Evolutionary conservation across 2,329 filamentous ascomycete genomes (phyloP), one percentile per base, ranked within the genome.

Genomic region (Pseudonectria foliicola): DNA sequence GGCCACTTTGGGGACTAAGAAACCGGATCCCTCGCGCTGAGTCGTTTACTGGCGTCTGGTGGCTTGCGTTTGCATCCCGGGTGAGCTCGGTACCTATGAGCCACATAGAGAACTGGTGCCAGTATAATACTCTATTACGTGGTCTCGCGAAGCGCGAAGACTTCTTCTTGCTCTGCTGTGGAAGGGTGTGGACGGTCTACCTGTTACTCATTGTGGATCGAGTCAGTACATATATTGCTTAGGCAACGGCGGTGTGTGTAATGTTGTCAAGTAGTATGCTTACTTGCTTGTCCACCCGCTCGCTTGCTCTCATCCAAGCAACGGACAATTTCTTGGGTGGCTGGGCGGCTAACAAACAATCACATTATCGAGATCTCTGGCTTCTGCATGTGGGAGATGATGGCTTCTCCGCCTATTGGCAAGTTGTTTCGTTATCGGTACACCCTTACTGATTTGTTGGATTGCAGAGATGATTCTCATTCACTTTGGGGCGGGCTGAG

Each of bases 281-380:
- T n/a, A n/a, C n/a, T n/a, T n/a, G n/a, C n/a, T n/a, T n/a, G n/a
- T n/a, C n/a, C n/a, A n/a, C n/a, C n/a, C n/a, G n/a, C 42, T 49
- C 35, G 31, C 27, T 44, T 29, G 26, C 30, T 33, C 32, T 35
- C 18, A 27, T 18, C 11, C 13, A 27, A 42, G 18, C 27, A 30
- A 44, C 44, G 48, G 40, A 38, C 32, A 23, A 37, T 38, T 34
- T 43, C 43, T 33, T 48, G 48, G 46, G 50, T 38, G 40, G 44
- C 38, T 30, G 39, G 37, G 35, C 40, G 42, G 18, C 38, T 39
- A 40, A 48, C 35, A 45, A 38, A 34, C 41, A 48, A 39, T 35
- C 35, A 32, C 44, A 44, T 37, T 39, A 45, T 41, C 40, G 36
- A 42, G 46, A 50, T 52, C 43, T 36, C 44, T 42, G 37, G 18